Evolutionary conservation across 1,284 basidiomycete species (phyloP), one percentile per base, ranked within the genome.

Genomic region (Cryptococcus hybrid): DNA sequence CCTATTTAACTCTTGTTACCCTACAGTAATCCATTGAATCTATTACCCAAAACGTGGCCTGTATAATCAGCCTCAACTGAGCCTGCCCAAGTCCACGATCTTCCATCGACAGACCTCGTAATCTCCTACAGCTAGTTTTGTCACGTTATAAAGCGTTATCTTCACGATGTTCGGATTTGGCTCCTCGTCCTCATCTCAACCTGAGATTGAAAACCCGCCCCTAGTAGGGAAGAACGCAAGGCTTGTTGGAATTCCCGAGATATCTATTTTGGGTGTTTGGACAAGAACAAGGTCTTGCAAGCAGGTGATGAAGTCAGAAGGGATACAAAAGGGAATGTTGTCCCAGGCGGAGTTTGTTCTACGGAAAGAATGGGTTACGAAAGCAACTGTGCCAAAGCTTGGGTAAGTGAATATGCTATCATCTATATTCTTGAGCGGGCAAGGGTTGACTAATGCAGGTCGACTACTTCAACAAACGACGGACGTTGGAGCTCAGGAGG

Each of bases 381-480:
- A 57, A 56, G 59, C 36, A 64, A 67, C 59, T 80, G 79, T 66
- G 74, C 74, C 0, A 73, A 71, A 59, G 77, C 74, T 61, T 80
- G 79, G 79, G 79, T 80, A 59, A 69, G 79, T 74, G 12, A 7
- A 24, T 52, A 13, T 49, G 9, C 44, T 39, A n/a, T 13, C 30
- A 35, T 6, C 8, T 12, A 15, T 34, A 44, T 39, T 40, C 18
- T 7, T 9, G 13, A 11, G 5, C 7, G 3, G 15, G 37, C n/a
- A 30, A 30, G 30, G 30, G 4, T 30, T 30, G 30, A 34, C 44
- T 45, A 37, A 36, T 12, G 43, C 34, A 80, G 79, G 74, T 79
- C 65, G 79, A 80, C 57, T 80, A 80, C 69, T 80, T 80, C 63
- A 78, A 79, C 67, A 78, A 80, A 62, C 73, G 79, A 15, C 67